A percentile compares a stretch with the other conserved stretches of the same genome.
Conservation (phyloP, 75 land plant genomes). For the Picea glauca region DNA sequence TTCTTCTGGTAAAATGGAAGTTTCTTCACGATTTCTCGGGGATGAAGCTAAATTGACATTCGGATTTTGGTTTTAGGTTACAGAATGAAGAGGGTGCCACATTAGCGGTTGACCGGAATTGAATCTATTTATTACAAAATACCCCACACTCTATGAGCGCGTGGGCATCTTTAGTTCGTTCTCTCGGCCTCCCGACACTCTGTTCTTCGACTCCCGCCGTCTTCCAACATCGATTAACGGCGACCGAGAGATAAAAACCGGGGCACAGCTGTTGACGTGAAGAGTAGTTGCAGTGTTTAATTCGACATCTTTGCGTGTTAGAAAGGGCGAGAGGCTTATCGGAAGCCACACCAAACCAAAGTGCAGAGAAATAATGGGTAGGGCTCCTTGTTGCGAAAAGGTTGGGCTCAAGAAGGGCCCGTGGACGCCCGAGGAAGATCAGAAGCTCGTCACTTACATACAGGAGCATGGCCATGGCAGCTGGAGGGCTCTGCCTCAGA, state of each 20-base stretch:
- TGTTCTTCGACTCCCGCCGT: background rate
- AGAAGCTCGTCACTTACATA: slow-evolving; percentile 15
- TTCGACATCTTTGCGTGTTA: background rate
- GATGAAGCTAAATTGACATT: too few species aligned
- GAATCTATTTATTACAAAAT: background rate
- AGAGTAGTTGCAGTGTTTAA: slow-evolving; percentile 3
- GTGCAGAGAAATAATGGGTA: slow-evolving; percentile 6
- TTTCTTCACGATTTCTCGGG: too few species aligned
- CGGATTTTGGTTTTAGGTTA: too few species aligned
- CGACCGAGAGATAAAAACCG: too few species aligned
- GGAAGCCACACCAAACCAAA: background rate
- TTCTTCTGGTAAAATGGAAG: too few species aligned
- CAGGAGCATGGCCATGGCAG: slow-evolving; percentile 19
- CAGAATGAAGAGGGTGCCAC: background rate
- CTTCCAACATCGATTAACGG: background rate
- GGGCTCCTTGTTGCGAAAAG: slow-evolving; percentile 22
- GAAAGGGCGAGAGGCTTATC: background rate
- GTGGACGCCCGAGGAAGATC: slow-evolving; percentile 20
- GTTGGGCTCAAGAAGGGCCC: slow-evolving; percentile 17
- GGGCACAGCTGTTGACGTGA: background rate
- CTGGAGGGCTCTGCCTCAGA: slow-evolving; percentile 17
- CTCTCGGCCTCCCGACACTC: too few species aligned
- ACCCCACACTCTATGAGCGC: background rate
- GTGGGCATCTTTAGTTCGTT: background rate
- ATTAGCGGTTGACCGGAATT: background rate